Conservation (phyloP, 352 stramenopile species). For the Pythium brachiatum region DNA sequence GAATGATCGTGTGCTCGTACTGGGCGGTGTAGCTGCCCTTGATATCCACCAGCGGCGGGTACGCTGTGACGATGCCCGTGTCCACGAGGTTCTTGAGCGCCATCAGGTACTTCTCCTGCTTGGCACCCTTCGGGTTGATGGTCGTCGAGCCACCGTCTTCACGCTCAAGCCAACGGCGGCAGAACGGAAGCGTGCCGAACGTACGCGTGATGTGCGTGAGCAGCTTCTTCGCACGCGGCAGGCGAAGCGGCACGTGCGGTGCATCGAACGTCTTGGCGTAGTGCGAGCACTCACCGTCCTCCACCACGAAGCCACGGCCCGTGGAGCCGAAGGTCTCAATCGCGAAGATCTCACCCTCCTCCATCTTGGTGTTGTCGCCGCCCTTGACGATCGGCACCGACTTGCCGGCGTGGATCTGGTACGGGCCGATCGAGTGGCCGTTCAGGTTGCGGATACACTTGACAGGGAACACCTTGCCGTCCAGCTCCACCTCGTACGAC, state of each 20-base stretch:
- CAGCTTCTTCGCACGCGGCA: constrained; percentile 93
- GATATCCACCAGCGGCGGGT: constrained; percentile 96
- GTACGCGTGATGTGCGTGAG: constrained; percentile 98
- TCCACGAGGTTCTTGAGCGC: constrained; percentile 98
- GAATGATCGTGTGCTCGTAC: constrained; percentile 99
- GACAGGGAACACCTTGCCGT: constrained; percentile 94
- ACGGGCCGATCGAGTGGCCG: constrained; percentile 97
- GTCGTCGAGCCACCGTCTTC: constrained; percentile 94
- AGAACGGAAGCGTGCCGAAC: constrained; percentile 99
- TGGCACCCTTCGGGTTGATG: constrained; percentile 91
- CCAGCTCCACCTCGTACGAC: constrained; percentile 95
- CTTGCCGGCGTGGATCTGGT: constrained; percentile 97
- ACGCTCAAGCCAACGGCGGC: constrained; percentile 95
- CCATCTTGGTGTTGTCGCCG: constrained; percentile 93
- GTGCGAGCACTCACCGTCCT: constrained; percentile 96
- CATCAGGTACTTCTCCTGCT: constrained; percentile 98
- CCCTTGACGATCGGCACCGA: constrained; percentile 96
- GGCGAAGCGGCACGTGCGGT: constrained; percentile 92
- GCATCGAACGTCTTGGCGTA: constrained; percentile 98
- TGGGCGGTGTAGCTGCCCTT: constrained; percentile 97
- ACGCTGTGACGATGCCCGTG: constrained; percentile 93
- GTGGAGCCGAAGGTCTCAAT: constrained; percentile 97
- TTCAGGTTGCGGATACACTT: constrained; percentile 98
- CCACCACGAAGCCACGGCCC: constrained; percentile 83
- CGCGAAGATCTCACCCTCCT: constrained; percentile 97